Base-by-base conservation (phyloP, 176 grass and related monocot genomes). In the Stipa capillata region DNA sequence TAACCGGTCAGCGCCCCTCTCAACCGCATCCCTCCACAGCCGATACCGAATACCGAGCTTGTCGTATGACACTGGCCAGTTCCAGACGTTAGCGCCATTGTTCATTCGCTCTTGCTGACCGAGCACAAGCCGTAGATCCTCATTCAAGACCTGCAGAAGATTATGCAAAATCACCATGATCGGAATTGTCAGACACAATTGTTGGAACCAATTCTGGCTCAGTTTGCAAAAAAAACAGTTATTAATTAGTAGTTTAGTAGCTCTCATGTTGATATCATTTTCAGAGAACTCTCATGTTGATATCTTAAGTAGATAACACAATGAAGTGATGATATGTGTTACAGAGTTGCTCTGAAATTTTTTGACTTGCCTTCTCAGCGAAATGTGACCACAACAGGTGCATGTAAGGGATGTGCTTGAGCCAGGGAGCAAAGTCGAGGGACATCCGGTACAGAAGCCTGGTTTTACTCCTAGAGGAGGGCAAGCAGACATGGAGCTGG, bases 81-180 rank as follows among this genome's bases (percentile, higher is more conserved):
- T 99, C 92, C 96, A 99, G 11, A 99, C 65, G 14, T 99, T 95
- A 42, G 86, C 96, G 0, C 96, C 96, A 40, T 84, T 93, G 71
- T 87, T 87, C 96, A 99, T 99, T 45, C 96, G 92, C 18, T 99
- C 96, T 84, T 99, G 96, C 53, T 95, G 96, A 43, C 96, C 96
- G 2, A 95, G 65, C 40, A 99, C 97, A 17, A 99, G 78, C 65
- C 97, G 77, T 17, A 99, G 86, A 60, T 99, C 97, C 86, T 99
- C 97, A 71, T 99, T 99, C 80, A 99, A 64, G 18, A 99, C 96
- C 96, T 95, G 88, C n/a, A 65, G 2, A 60, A 32, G 68, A 82
- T 61, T 49, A 73, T 34, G 9, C 4, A 50, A 21, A 8, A 75
- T 57, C 50, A 20, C 3, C 53, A 75, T 58, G 51, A 79, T 73